Conservation (phyloP, 2,329 filamentous ascomycete genomes). For the Sphaerulina populicola region DNA sequence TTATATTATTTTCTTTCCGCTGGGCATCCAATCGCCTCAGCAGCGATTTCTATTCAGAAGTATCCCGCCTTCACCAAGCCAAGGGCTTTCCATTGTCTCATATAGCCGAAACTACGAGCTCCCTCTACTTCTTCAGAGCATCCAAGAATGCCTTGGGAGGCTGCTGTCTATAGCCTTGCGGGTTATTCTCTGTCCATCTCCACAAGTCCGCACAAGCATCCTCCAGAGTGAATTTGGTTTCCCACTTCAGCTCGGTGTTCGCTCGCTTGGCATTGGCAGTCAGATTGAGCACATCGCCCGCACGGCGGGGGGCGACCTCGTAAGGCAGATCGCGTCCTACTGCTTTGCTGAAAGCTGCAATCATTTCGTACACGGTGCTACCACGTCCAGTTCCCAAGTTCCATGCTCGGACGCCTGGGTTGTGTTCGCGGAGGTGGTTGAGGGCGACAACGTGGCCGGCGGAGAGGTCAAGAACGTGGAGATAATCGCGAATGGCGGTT, state of each 20-base stretch:
- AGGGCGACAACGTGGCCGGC: conserved; percentile 80
- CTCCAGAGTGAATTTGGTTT: conserved; percentile 81
- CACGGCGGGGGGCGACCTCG: conserved; percentile 70
- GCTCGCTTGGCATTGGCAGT: conserved; percentile 84
- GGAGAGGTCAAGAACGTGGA: conserved; percentile 87
- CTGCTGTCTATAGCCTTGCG: conserved; percentile 83
- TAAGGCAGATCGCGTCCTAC: conserved; percentile 82
- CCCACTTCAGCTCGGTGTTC: conserved; percentile 85
- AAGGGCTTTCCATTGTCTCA: background rate
- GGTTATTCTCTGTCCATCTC: conserved; percentile 96
- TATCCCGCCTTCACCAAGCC: background rate
- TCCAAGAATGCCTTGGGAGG: conserved; percentile 77
- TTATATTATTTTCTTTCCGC: background rate
- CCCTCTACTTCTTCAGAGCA: conserved; percentile 29
- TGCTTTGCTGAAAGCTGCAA: conserved; percentile 82
- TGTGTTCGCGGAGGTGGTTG: conserved; percentile 73
- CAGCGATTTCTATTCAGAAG: conserved; percentile 1
- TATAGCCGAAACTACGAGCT: conserved; percentile 16
- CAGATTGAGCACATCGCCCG: conserved; percentile 86
- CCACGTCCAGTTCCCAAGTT: conserved; percentile 92
- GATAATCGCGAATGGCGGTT: conserved; percentile 94
- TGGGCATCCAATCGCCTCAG: conserved; percentile 9
- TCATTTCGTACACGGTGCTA: conserved; percentile 93
- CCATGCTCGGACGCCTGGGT: conserved; percentile 89
- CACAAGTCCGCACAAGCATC: conserved; percentile 90